Base-by-base conservation (phyloP, 1,284 basidiomycete genomes). In the Neolentinus lepideus region DNA sequence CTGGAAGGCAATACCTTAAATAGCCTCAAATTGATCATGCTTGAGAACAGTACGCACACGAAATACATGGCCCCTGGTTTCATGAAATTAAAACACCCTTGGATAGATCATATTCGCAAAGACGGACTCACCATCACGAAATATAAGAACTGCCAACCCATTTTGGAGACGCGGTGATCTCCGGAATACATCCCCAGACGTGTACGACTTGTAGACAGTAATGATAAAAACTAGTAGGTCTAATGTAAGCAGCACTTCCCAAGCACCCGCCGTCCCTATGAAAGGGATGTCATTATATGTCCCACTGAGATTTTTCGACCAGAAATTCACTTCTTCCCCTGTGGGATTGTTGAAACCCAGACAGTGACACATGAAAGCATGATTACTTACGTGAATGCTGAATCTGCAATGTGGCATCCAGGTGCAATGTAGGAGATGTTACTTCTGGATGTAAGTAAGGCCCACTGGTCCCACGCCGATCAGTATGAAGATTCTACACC, bases 81-180 rank as follows among this genome's bases (percentile, higher is more conserved):
- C 47, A 14, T 16, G 8, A 6, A 25, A 22, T 4, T 26, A 11
- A 19, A 21, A 25, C 10, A 25, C 24, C 14, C 14, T n/a, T n/a
- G 25, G 4, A 24, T 12, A 22, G 9, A 12, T 50, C 16, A 25
- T 3, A 10, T 9, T 21, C 12, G 27, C 29, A 35, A 29, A 6
- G 14, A 58, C 64, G 31, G n/a, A n/a, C n/a, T n/a, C 33, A 66
- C 62, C 65, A 31, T 66, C 64, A 2, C 62, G 54, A 11, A 64
- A 50, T 1, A 66, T n/a, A 43, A 58, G 26, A 16, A 14, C 24
- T n/a, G 4, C 16, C 27, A 50, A 16, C 38, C 53, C 25, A 36
- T 53, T 33, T 22, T 48, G 24, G 29, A 51, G 19, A 33, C 48
- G 29, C 19, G 47, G 26, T 2, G 51, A 25, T 1, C 56, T 58